Conservation (phyloP, 495 filamentous ascomycete species). For the Daldinia loculata region DNA sequence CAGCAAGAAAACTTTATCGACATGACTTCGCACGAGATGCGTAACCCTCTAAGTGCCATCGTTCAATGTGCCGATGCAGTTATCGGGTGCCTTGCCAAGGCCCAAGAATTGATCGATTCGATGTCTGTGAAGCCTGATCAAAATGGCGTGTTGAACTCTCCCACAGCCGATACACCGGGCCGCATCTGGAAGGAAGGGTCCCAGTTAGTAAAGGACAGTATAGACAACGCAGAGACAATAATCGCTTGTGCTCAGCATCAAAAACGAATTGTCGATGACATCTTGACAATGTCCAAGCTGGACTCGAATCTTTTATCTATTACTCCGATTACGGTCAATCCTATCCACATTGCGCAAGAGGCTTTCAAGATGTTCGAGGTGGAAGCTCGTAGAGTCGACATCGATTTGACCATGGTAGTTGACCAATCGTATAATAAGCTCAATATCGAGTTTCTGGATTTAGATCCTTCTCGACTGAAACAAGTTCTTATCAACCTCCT, state of each 20-base stretch:
- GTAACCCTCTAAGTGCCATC: constrained; percentile 83
- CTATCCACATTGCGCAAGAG: constrained; percentile 69
- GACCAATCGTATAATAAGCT: constrained; percentile 70
- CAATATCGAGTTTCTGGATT: constrained; percentile 74
- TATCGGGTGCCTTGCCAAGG: constrained; percentile 59
- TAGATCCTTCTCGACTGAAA: constrained; percentile 78
- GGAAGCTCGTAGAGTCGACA: constrained; percentile 74
- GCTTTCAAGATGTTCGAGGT: constrained; percentile 84
- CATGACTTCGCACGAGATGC: constrained; percentile 87
- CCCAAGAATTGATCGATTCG: constrained; percentile 29
- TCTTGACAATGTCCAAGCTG: constrained; percentile 85
- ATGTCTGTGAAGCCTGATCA: constrained; percentile 3
- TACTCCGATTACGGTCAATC: constrained; percentile 76
- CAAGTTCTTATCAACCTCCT: constrained; percentile 84
- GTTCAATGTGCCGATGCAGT: constrained; percentile 85
- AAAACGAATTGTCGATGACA: constrained; percentile 80
- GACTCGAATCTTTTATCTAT: constrained; percentile 81
- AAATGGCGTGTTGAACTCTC: background rate
- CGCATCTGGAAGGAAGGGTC: constrained; percentile 44
- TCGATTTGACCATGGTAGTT: constrained; percentile 71
- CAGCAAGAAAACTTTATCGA: constrained; percentile 88
- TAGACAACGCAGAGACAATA: constrained; percentile 85
- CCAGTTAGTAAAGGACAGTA: constrained; percentile 62
- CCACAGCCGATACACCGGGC: background rate
- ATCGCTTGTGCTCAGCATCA: constrained; percentile 83